phyloP scores from a whole-genome alignment of 2,329 filamentous ascomycete species.

The Botrytis tulipae region DNA sequence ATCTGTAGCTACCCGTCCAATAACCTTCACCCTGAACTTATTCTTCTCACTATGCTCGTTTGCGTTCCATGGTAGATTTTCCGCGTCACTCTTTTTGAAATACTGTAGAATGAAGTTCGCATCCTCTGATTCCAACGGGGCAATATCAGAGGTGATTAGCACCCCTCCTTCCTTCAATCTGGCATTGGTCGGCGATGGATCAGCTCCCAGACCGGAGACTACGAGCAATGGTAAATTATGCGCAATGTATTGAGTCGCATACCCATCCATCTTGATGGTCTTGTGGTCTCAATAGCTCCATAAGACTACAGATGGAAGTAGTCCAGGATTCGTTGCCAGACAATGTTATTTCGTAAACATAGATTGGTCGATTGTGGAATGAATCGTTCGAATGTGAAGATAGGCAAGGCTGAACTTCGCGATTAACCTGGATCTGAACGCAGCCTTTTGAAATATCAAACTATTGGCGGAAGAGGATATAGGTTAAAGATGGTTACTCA shows the following conservation, averaged over 20 bases:
- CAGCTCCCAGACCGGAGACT: constrained; percentile 68
- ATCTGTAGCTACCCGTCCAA: constrained; percentile 70
- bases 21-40: constrained; percentile 67
- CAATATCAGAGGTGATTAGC: constrained; percentile 68
- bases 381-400: neutral
- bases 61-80: constrained; percentile 64
- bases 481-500: neutral
- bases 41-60: constrained; percentile 48
- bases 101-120: constrained; percentile 64
- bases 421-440: too few species aligned
- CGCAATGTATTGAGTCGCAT: constrained; percentile 74
- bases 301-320: constrained; percentile 27
- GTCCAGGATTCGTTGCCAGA: constrained; percentile 1
- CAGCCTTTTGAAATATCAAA: neutral
- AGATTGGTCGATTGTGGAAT: constrained; percentile 9
- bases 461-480: neutral
- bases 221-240: constrained; percentile 85
- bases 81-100: constrained; percentile 64
- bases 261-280: constrained; percentile 65
- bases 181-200: constrained; percentile 40
- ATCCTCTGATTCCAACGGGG: constrained; percentile 62
- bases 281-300: constrained; percentile 31
- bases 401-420: constrained; percentile 6
- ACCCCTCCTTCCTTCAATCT: constrained; percentile 43
- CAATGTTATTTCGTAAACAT: constrained; percentile 15